phyloP scores from a whole-genome alignment of 1,284 basidiomycete genomes.

The Cryptococcus maquisensis region DNA sequence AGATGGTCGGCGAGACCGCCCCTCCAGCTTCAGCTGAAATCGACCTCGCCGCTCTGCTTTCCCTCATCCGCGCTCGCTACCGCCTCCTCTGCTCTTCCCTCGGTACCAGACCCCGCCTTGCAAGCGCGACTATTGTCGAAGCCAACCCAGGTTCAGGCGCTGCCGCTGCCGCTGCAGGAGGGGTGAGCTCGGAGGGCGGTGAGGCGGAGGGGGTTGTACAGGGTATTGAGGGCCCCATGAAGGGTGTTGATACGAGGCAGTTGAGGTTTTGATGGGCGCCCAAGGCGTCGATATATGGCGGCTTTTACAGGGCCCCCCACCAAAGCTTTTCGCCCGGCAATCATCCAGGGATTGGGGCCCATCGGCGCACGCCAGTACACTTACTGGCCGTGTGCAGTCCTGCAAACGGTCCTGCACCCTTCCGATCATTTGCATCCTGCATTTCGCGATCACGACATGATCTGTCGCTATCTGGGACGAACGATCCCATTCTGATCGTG shows the following conservation, averaged over 20 bases:
- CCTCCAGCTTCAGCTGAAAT: constrained; percentile 16
- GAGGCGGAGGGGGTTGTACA: constrained; percentile 21
- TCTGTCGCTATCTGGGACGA: too few species aligned
- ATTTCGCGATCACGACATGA: too few species aligned
- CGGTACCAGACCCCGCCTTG: constrained; percentile 61
- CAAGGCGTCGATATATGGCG: too few species aligned
- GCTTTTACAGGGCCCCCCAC: too few species aligned
- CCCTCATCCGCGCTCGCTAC: constrained; percentile 82
- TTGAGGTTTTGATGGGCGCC: constrained; percentile 29
- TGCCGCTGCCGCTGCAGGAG: constrained; percentile 23
- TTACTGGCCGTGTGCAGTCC: too few species aligned
- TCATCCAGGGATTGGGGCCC: too few species aligned
- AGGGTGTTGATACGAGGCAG: constrained; percentile 45
- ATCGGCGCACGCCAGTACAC: too few species aligned
- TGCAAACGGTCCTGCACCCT: too few species aligned
- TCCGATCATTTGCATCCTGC: too few species aligned
- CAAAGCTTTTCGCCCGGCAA: too few species aligned
- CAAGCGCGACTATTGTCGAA: constrained; percentile 22
- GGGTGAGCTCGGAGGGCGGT: background rate
- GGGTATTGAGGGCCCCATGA: constrained; percentile 46
- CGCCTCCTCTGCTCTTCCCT: constrained; percentile 76
- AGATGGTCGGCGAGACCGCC: background rate
- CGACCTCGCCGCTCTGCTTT: constrained; percentile 66
- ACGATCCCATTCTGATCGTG: too few species aligned
- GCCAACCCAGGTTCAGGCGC: constrained; percentile 10